Base-by-base conservation (phyloP, 768 basidiomycete genomes). In the Amanita pallidorosea region DNA sequence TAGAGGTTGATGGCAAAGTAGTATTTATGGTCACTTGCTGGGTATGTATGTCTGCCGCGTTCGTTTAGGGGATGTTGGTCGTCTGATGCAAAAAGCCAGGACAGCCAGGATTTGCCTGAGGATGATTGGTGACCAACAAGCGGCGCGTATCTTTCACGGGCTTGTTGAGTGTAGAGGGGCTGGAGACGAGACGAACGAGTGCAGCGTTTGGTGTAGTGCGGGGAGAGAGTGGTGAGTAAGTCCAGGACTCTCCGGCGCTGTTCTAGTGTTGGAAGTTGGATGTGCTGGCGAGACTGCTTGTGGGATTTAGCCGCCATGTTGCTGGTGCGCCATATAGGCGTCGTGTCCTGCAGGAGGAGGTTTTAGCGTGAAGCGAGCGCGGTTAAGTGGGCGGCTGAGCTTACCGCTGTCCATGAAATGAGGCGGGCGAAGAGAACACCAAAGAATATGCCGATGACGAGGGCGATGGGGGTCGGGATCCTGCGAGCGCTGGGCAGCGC, bases 1-100 rank as follows among this genome's bases (percentile, higher is more conserved):
- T 97, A 97, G 53, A 98, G 75, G 69, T 99, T 99, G 77, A 99
- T 98, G 54, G 92, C 95, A 67, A 99, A 96, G 69, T 91, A 98
- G 66, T 98, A 99, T 65, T 99, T 98, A 80, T 99, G 96, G 56
- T 85, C 79, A 60, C 73, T 74, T 9, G 74, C 63, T 23, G 72
- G 58, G 23, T 71, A 57, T 45, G 67, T 67, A 15, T 67, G 60
- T 27, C 71, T 65, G 43, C 66, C 62, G 58, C 60, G 65, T 49
- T 67, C 66, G 40, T 33, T n/a, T 12, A 71, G 67, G 22, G 65
- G 59, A 51, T 70, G 67, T 52, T 75, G 69, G 31, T 76, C 69
- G 48, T 66, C 62, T 35, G 60, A 56, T 15, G 58, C 63, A n/a
- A 81, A 76, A 41, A 83, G 63, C 2, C 69, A 65, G 42, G 77